Evolutionary conservation across 2,329 filamentous ascomycete species (phyloP).

Genomic region (Scedosporium aurantiacum): DNA sequence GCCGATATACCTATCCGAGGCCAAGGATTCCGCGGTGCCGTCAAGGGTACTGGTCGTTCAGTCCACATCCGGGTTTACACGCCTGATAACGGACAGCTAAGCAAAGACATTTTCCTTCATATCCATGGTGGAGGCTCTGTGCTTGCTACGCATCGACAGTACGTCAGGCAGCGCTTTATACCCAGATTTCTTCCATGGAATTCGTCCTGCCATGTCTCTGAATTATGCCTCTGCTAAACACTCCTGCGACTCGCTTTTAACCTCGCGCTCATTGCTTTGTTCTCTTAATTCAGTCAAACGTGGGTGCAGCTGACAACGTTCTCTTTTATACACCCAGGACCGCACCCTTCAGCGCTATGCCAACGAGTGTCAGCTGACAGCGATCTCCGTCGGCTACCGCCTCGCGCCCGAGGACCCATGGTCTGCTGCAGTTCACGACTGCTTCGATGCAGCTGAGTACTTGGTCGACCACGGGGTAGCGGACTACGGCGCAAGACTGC

Average conservation of each 20-base stretch:
- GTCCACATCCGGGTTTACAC: conserved; percentile 36
- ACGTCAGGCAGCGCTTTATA: neutral
- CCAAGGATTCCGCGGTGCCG: conserved; percentile 34
- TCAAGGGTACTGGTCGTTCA: conserved; percentile 34
- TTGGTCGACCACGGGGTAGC: conserved; percentile 33
- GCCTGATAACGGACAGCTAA: conserved; percentile 29
- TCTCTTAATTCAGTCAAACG: neutral
- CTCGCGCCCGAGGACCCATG: conserved; percentile 49
- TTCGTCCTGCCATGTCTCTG: neutral
- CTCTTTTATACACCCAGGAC: conserved; percentile 11
- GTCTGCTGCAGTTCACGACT: conserved; percentile 43
- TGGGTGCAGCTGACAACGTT: neutral
- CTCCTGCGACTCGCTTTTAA: no score
- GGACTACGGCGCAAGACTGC: conserved; percentile 30
- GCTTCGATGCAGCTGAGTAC: conserved; percentile 43
- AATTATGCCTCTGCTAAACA: neutral
- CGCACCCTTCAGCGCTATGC: conserved; percentile 36
- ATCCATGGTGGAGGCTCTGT: conserved; percentile 42
- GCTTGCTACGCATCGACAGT: conserved; percentile 14
- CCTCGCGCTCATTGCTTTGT: neutral
- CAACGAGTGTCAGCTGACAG: conserved; percentile 33
- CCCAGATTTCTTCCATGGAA: neutral
- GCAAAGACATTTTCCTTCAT: conserved; percentile 36
- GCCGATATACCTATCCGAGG: conserved; percentile 32
- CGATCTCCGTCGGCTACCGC: conserved; percentile 47